Evolutionary conservation across 768 basidiomycete genomes (phyloP).

Genomic region (Hydnomerulius pinastri): DNA sequence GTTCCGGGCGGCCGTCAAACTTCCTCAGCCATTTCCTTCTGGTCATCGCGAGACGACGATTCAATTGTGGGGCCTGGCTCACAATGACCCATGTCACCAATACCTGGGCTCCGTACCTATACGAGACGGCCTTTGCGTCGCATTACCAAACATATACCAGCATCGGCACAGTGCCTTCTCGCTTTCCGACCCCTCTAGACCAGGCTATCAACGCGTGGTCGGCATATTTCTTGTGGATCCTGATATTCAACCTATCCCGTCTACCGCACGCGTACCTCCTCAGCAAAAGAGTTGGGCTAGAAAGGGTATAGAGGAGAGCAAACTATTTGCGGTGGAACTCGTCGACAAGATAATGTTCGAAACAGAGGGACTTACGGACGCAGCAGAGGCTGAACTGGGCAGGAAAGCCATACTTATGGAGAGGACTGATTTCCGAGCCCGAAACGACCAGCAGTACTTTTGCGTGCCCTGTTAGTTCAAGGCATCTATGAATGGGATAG

Average conservation of each 20-base stretch:
- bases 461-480: slow-evolving; percentile 43
- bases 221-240: slow-evolving; percentile 53
- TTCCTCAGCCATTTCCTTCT: slow-evolving; percentile 35
- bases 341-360: slow-evolving; percentile 41
- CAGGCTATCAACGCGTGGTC: slow-evolving; percentile 46
- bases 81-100: slow-evolving; percentile 51
- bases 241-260: slow-evolving; percentile 40
- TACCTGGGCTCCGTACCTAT: slow-evolving; percentile 44
- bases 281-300: slow-evolving; percentile 52
- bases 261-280: slow-evolving; percentile 47
- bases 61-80: slow-evolving; percentile 51
- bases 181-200: slow-evolving; percentile 40
- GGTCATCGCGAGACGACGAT: slow-evolving; percentile 49
- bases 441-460: slow-evolving; percentile 48
- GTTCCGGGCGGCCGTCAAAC: slow-evolving; percentile 55
- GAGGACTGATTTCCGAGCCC: slow-evolving; percentile 37
- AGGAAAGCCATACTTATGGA: slow-evolving; percentile 34
- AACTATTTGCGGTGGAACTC: slow-evolving; percentile 34
- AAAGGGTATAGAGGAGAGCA: slow-evolving; percentile 31
- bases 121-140: slow-evolving; percentile 38
- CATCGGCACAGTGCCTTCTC: slow-evolving; percentile 41
- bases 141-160: slow-evolving; percentile 62
- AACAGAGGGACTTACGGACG: slow-evolving; percentile 42
- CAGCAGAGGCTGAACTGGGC: slow-evolving; percentile 38
- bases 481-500: neutral